Conservation (phyloP, 441 rosid genomes). For the Gossypium schwendimanii region DNA sequence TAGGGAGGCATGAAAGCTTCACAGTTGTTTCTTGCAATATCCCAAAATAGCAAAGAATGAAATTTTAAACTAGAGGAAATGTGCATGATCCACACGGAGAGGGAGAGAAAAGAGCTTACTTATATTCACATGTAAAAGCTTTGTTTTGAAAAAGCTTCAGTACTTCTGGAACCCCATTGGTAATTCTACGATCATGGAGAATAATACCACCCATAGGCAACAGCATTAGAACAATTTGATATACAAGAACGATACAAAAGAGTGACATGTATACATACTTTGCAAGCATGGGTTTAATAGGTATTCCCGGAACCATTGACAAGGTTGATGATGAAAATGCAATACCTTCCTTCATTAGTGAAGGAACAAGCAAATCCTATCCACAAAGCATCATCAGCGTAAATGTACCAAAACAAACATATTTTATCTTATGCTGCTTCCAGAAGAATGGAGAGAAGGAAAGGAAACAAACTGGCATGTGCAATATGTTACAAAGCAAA, state of each 20-base stretch:
- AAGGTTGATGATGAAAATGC: conserved; percentile 61
- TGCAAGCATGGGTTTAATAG: conserved; percentile 92
- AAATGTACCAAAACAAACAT: neutral
- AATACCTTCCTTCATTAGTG: conserved; percentile 53
- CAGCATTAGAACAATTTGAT: conserved; percentile 10
- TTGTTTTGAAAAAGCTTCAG: conserved; percentile 51
- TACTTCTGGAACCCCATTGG: conserved; percentile 62
- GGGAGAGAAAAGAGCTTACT: conserved; percentile 38
- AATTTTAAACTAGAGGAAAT: neutral
- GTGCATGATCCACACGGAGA: neutral
- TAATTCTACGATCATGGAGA: conserved; percentile 40
- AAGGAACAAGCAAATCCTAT: conserved; percentile 75
- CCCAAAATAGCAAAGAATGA: neutral
- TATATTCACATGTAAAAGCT: conserved; percentile 82
- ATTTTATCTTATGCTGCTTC: neutral
- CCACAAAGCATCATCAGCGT: conserved; percentile 13
- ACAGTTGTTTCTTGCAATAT: neutral
- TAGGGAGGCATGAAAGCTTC: neutral
- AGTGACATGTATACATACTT: conserved; percentile 38
- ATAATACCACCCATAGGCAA: conserved; percentile 10
- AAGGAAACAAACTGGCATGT: neutral
- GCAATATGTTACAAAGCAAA: neutral
- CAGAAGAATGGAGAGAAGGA: conserved; percentile 4
- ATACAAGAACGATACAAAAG: conserved; percentile 7
- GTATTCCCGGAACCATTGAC: conserved; percentile 78